A percentile compares a stretch with the other conserved stretches of the same genome.
phyloP scores from a whole-genome alignment of 148 eudicot genomes.

The Camellia sinensis region DNA sequence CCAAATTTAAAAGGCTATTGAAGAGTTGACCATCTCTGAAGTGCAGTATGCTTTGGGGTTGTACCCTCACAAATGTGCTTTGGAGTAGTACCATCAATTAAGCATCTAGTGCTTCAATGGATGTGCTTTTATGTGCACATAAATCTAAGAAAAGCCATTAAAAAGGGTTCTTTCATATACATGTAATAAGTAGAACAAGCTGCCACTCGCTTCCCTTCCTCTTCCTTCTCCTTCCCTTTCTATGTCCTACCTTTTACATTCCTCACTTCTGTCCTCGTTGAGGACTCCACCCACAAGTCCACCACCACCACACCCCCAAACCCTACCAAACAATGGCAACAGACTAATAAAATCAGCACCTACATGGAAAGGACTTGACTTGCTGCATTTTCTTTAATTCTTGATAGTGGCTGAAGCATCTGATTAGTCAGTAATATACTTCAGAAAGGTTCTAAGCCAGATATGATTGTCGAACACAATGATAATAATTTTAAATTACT shows the following conservation, averaged over 20 bases:
- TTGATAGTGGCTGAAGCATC: constrained; percentile 6
- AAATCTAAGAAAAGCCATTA: background rate
- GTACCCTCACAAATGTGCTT: too few relatives aligned
- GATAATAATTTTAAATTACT: background rate
- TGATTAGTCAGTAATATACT: background rate
- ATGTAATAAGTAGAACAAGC: background rate
- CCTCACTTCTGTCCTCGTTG: too few relatives aligned
- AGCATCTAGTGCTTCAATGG: background rate
- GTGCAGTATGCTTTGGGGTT: background rate
- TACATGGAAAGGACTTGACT: background rate
- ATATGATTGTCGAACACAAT: background rate
- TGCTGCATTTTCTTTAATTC: background rate
- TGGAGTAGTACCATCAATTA: too few relatives aligned
- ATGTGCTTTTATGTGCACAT: background rate
- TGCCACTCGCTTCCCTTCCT: background rate
- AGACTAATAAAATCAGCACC: too few relatives aligned
- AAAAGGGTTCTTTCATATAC: background rate
- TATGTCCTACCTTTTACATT: background rate
- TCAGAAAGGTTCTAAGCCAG: background rate
- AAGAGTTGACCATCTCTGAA: background rate
- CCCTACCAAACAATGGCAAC: too few relatives aligned
- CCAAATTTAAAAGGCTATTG: background rate
- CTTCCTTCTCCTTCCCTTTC: background rate
- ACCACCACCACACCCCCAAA: too few relatives aligned
- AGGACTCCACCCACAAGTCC: too few relatives aligned